phyloP scores from a whole-genome alignment of 495 filamentous ascomycete genomes.

The Lasiosphaeria hispida region DNA sequence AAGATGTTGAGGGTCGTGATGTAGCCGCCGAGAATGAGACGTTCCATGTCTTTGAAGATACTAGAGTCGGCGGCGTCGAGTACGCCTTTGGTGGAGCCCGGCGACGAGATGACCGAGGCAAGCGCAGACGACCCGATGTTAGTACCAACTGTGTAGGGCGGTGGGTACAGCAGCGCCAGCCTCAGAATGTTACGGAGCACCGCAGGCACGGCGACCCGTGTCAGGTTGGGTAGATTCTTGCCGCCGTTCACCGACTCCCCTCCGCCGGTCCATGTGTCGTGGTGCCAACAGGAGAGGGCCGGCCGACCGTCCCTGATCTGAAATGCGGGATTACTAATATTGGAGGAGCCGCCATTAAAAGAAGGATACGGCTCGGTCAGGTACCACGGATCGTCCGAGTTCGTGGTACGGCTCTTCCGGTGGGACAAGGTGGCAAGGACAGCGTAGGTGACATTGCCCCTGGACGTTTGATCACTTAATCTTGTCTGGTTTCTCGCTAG shows the following conservation, averaged over 20 bases:
- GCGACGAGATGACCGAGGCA: neutral
- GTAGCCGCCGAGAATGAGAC: constrained; percentile 2
- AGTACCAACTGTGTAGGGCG: neutral
- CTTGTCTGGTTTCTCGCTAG: neutral
- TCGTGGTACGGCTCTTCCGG: neutral
- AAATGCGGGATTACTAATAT: no score
- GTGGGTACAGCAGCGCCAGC: neutral
- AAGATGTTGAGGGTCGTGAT: constrained; percentile 11
- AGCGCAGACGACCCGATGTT: neutral
- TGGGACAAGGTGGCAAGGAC: neutral
- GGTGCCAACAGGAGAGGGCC: constrained; percentile 10
- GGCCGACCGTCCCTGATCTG: neutral
- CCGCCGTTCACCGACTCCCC: neutral
- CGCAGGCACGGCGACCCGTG: neutral
- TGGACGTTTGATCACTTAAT: neutral
- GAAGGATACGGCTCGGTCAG: neutral
- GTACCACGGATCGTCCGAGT: constrained; percentile 6
- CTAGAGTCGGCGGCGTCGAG: neutral
- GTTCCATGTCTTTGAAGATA: constrained; percentile 6
- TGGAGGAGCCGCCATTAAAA: no score
- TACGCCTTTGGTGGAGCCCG: neutral
- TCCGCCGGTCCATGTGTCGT: neutral
- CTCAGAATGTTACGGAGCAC: neutral
- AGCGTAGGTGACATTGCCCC: constrained; percentile 2
- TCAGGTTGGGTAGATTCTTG: neutral